Evolutionary conservation across 2,329 filamentous ascomycete genomes (phyloP).

Genomic region (Venturia asperata): DNA sequence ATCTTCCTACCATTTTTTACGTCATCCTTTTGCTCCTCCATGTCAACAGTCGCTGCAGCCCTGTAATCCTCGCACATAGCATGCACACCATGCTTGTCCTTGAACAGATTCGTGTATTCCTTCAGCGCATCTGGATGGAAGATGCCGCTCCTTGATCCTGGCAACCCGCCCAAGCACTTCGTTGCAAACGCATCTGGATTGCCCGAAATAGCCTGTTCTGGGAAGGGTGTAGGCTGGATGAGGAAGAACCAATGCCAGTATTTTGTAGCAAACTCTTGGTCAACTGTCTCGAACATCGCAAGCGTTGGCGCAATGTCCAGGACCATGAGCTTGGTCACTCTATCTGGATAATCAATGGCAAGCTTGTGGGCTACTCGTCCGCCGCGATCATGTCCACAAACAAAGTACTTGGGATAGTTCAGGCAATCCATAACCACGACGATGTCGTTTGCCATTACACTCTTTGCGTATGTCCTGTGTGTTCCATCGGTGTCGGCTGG

Average conservation of each 20-base stretch:
- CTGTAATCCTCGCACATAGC: constrained; percentile 52
- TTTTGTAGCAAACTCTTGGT: constrained; percentile 39
- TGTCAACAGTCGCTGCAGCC: constrained; percentile 46
- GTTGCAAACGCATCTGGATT: constrained; percentile 37
- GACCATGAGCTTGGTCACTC: constrained; percentile 39
- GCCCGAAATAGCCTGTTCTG: constrained; percentile 41
- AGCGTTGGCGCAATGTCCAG: constrained; percentile 51
- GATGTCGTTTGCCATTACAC: constrained; percentile 44
- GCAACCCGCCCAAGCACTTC: constrained; percentile 33
- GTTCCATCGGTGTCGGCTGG: constrained; percentile 28
- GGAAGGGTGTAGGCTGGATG: constrained; percentile 46
- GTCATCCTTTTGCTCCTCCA: constrained; percentile 45
- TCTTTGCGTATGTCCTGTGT: constrained; percentile 39
- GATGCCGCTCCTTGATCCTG: constrained; percentile 28
- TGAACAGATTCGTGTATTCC: constrained; percentile 39
- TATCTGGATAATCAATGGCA: constrained; percentile 40
- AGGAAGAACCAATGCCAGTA: constrained; percentile 57
- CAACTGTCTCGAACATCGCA: constrained; percentile 44
- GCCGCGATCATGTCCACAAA: constrained; percentile 53
- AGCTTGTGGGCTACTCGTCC: constrained; percentile 50
- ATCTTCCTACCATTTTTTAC: constrained; percentile 39
- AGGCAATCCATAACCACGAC: constrained; percentile 41
- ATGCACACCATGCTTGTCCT: constrained; percentile 38
- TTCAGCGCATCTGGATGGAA: constrained; percentile 34
- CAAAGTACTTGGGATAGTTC: constrained; percentile 37